phyloP scores from a whole-genome alignment of 148 eudicot species.

The Amaranthus cruentus region DNA sequence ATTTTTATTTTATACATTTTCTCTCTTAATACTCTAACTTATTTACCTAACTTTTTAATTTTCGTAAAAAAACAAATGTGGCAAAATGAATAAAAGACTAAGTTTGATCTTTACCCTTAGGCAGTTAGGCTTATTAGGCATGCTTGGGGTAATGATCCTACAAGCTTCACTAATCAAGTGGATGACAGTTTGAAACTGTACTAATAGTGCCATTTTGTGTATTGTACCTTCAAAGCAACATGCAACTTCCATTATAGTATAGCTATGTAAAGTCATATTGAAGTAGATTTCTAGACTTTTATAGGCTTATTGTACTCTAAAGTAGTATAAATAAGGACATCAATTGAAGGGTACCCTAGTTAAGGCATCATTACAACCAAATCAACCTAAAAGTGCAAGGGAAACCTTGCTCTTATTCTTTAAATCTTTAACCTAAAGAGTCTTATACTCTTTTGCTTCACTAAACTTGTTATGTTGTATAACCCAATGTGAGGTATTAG shows the following conservation, averaged over 20 bases:
- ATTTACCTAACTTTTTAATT: too few species aligned
- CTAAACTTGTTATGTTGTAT: not conserved
- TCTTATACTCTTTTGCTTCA: too few species aligned
- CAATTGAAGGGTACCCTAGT: not conserved
- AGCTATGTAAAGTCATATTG: not conserved
- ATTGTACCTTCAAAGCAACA: constrained; percentile 10
- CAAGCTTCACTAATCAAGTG: constrained; percentile 10
- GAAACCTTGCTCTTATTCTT: too few species aligned
- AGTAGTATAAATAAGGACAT: not conserved
- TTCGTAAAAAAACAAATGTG: too few species aligned
- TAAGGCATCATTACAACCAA: not conserved
- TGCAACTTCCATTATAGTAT: constrained; percentile 2
- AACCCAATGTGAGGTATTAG: too few species aligned
- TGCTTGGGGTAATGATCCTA: constrained; percentile 13
- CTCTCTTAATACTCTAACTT: too few species aligned
- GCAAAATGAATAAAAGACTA: too few species aligned
- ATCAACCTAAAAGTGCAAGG: not conserved
- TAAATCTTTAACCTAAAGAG: too few species aligned
- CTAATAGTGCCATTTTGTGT: not conserved
- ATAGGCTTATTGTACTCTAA: not conserved
- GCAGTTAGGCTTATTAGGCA: constrained; percentile 3
- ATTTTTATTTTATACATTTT: too few species aligned
- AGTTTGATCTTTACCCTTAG: not conserved
- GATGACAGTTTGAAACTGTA: constrained; percentile 13
- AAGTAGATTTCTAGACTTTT: not conserved